phyloP scores from a whole-genome alignment of 164 flowering plant species.

The Magnolia sinica region DNA sequence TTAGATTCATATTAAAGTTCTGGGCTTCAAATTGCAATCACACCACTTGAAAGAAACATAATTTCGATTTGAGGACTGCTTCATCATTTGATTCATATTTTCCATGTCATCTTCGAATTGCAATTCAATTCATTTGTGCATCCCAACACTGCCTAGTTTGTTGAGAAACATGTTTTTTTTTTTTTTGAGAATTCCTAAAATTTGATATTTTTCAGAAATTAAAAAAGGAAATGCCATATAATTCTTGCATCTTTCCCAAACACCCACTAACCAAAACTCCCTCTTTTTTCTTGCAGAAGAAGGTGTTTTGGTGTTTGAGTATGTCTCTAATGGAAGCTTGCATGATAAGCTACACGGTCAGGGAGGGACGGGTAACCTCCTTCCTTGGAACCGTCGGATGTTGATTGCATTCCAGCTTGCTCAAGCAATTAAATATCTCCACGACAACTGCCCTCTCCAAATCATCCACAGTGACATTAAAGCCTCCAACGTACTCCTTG shows the following conservation, averaged over 20 bases:
- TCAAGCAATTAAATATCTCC: constrained; percentile 57
- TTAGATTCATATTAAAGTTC: too few species aligned
- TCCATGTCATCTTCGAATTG: too few species aligned
- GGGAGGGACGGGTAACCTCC: background rate
- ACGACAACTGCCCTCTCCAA: constrained; percentile 46
- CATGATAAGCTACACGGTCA: constrained; percentile 53
- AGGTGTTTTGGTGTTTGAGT: constrained; percentile 64
- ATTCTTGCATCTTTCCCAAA: background rate
- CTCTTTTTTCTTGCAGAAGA: constrained; percentile 37
- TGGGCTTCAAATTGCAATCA: too few species aligned
- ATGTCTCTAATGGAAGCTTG: constrained; percentile 49
- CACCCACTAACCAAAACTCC: background rate
- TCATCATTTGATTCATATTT: too few species aligned
- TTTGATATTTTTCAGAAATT: too few species aligned
- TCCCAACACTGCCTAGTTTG: too few species aligned
- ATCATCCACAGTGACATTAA: constrained; percentile 80
- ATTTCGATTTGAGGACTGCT: too few species aligned
- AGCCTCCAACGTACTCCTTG: constrained; percentile 70
- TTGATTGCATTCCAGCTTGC: constrained; percentile 63
- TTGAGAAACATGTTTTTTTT: background rate
- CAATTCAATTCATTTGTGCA: too few species aligned
- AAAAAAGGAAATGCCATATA: background rate
- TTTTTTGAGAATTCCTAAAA: background rate
- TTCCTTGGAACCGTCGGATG: constrained; percentile 60
- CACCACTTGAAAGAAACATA: too few species aligned